A percentile compares a stretch with the other conserved stretches of the same genome.
These are phyloP conservation scores for Byssoonygena ceratinophila DNA, from an alignment of 2,329 filamentous ascomycete species.

Conservation along the genomic window DNA sequence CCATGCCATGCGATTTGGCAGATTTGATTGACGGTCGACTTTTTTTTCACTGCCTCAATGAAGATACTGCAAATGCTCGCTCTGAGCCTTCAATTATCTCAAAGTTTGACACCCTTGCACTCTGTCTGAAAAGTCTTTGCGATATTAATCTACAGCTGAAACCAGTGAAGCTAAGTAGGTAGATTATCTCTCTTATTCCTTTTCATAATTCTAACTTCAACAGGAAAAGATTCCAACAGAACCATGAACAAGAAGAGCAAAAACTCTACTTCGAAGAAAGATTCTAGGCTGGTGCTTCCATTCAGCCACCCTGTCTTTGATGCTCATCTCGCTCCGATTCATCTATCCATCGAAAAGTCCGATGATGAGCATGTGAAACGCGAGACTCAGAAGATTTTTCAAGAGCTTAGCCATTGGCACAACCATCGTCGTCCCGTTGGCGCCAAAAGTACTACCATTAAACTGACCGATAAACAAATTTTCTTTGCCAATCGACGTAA, in stretches of 20 bases:
- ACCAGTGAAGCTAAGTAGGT: background rate
- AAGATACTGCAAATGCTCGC: background rate
- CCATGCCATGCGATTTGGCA: slow-evolving; percentile 37
- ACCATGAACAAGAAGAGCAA: background rate
- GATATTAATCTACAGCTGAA: background rate
- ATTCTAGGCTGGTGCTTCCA: slow-evolving; percentile 13
- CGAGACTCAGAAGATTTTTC: slow-evolving; percentile 20
- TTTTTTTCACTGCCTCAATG: slow-evolving; percentile 7
- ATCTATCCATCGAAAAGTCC: slow-evolving; percentile 17
- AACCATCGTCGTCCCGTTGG: slow-evolving; percentile 24
- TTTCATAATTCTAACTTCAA: background rate
- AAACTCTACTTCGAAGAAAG: background rate
- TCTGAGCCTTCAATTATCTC: slow-evolving; percentile 13
- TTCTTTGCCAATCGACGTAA: slow-evolving; percentile 41
- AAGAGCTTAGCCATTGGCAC: slow-evolving; percentile 28
- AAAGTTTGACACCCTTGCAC: slow-evolving; percentile 15
- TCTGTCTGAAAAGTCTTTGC: slow-evolving; percentile 2
- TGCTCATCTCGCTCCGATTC: slow-evolving; percentile 21
- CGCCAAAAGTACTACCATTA: slow-evolving; percentile 1
- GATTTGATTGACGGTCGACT: slow-evolving; percentile 46
- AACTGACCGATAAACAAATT: slow-evolving; percentile 24
- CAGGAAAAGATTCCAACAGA: background rate
- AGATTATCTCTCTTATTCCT: background rate
- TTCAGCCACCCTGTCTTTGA: slow-evolving; percentile 25
- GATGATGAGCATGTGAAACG: slow-evolving; percentile 6